Conservation (phyloP, 2,329 filamentous ascomycete genomes). For the Ascochyta rabiei region DNA sequence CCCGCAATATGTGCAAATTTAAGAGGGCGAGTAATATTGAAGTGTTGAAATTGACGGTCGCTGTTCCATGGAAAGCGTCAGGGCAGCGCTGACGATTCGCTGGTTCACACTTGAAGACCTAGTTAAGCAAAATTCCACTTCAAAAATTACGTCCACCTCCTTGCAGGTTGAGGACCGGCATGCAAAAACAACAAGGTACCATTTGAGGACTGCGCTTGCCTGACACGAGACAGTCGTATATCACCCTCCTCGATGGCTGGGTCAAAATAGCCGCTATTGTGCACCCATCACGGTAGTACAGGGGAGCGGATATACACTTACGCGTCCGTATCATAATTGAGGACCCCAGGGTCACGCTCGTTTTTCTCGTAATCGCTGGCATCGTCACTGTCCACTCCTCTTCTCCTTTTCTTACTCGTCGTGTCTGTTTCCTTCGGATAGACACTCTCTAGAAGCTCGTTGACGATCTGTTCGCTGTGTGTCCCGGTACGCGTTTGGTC, state of each 20-base stretch:
- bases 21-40: neutral
- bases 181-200: too few species aligned
- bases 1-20: neutral
- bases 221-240: neutral
- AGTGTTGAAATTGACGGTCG: neutral
- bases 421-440: constrained; percentile 45
- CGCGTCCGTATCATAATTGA: constrained; percentile 32
- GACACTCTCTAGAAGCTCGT: constrained; percentile 35
- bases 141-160: neutral
- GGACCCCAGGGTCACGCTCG: constrained; percentile 15
- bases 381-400: constrained; percentile 32
- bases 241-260: neutral
- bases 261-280: neutral
- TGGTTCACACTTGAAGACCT: neutral
- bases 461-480: constrained; percentile 38
- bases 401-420: constrained; percentile 39
- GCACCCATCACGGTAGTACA: neutral
- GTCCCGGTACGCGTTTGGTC: constrained; percentile 28
- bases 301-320: constrained; percentile 28
- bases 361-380: constrained; percentile 31
- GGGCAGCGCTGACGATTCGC: neutral
- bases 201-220: neutral
- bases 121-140: neutral
- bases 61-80: neutral
- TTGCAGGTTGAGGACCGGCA: neutral